phyloP scores from a whole-genome alignment of 2,329 filamentous ascomycete species.

The Penicillium polonicum region DNA sequence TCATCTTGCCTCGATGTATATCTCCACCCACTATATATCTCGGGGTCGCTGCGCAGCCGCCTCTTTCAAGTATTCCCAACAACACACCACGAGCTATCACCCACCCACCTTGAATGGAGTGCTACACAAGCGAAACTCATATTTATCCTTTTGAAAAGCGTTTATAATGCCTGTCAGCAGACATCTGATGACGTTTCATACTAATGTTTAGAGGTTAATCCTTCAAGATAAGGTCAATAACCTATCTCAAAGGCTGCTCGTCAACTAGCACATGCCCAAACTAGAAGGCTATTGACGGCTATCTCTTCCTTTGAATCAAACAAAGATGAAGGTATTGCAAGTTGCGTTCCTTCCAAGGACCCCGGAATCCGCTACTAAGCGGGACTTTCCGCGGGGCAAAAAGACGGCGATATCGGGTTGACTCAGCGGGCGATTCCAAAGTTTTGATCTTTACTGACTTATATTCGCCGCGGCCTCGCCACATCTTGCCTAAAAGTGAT shows the following conservation, averaged over 20 bases:
- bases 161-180: not conserved
- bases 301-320: not conserved
- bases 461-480: slow-evolving; percentile 3
- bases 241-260: not conserved
- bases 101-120: not conserved
- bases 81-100: not conserved
- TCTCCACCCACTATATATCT: not conserved
- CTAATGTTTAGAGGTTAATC: not conserved
- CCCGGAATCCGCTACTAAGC: slow-evolving; percentile 22
- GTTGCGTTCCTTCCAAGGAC: not conserved
- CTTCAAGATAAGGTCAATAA: not conserved
- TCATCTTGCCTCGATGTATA: not conserved
- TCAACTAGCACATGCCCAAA: not conserved
- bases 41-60: not conserved
- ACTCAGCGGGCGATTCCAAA: slow-evolving; percentile 21
- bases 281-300: not conserved
- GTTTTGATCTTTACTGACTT: slow-evolving; percentile 7
- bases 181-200: not conserved
- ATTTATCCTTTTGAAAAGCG: not conserved
- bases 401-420: slow-evolving; percentile 35
- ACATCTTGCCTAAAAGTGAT: slow-evolving; percentile 1
- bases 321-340: slow-evolving; percentile 1
- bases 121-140: not conserved
- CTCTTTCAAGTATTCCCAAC: not conserved
- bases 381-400: slow-evolving; percentile 25